Evolutionary conservation across 106 monocot genomes (phyloP).

Genomic region (Narthecium ossifragum): DNA sequence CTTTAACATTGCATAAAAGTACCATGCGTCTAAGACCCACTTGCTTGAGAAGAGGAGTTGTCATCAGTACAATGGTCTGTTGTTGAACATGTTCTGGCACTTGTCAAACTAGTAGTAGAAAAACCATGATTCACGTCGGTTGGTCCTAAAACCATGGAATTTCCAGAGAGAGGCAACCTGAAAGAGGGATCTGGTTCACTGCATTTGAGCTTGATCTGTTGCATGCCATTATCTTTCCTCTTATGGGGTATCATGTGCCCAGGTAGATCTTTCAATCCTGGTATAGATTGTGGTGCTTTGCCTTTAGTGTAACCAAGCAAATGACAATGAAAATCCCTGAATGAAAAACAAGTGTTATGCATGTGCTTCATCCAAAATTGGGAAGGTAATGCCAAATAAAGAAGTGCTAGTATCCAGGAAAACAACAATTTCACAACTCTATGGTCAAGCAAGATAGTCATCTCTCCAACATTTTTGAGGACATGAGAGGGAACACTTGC

Average conservation of each 20-base stretch:
- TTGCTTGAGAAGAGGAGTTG: neutral
- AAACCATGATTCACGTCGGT: neutral
- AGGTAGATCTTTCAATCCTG: neutral
- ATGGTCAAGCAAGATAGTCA: neutral
- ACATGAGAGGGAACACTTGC: neutral
- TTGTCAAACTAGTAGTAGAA: too few species aligned
- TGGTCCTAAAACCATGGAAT: neutral
- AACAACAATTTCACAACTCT: neutral
- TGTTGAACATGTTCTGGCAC: too few species aligned
- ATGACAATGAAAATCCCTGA: conserved; percentile 15
- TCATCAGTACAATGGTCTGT: neutral
- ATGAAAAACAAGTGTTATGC: too few species aligned
- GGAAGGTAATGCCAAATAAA: neutral
- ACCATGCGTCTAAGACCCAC: neutral
- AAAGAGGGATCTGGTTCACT: neutral
- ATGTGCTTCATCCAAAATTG: too few species aligned
- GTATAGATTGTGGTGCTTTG: neutral
- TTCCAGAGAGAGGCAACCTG: neutral
- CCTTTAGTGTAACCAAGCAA: conserved; percentile 1
- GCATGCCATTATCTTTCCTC: neutral
- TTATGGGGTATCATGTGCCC: neutral
- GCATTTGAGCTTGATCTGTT: neutral
- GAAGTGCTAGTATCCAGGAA: neutral
- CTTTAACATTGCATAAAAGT: neutral
- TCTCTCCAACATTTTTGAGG: neutral